Percentiles rank a stretch among this genome's conserved stretches.
phyloP scores from a whole-genome alignment of 2,329 filamentous ascomycete species.

The Phoma sp. region DNA sequence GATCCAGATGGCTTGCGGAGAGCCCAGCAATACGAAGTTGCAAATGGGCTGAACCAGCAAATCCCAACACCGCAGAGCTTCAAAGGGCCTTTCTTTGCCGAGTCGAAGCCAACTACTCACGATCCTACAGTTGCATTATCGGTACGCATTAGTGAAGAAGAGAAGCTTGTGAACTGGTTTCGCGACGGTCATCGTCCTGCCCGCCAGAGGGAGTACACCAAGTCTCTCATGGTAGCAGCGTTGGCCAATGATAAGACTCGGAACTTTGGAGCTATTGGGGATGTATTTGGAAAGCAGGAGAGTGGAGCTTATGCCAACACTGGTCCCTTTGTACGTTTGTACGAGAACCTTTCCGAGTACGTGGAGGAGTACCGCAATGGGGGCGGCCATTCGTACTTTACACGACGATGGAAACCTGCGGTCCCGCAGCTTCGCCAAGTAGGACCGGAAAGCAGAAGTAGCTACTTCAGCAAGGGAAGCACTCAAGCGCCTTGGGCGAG shows the following conservation, averaged over 20 bases:
- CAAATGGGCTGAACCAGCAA: slow-evolving; percentile 34
- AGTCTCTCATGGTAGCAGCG: slow-evolving; percentile 32
- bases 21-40: slow-evolving; percentile 27
- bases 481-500: not conserved
- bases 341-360: slow-evolving; percentile 54
- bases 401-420: slow-evolving; percentile 45
- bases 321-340: slow-evolving; percentile 50
- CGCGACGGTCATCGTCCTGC: slow-evolving; percentile 37
- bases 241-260: slow-evolving; percentile 15
- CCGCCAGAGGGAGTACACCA: slow-evolving; percentile 37
- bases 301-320: slow-evolving; percentile 35
- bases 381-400: slow-evolving; percentile 50
- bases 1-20: slow-evolving; percentile 34
- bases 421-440: slow-evolving; percentile 51
- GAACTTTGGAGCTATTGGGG: slow-evolving; percentile 23
- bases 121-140: slow-evolving; percentile 36
- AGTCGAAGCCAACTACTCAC: slow-evolving; percentile 36
- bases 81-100: slow-evolving; percentile 48
- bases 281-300: not conserved
- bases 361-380: slow-evolving; percentile 36
- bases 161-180: slow-evolving; percentile 54
- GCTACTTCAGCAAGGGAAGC: slow-evolving; percentile 44
- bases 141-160: slow-evolving; percentile 36
- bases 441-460: slow-evolving; percentile 46
- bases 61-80: slow-evolving; percentile 45